These are phyloP conservation scores for Calonectria hongkongensis DNA, from an alignment of 2,329 filamentous ascomycete genomes.

Conservation along the genomic window DNA sequence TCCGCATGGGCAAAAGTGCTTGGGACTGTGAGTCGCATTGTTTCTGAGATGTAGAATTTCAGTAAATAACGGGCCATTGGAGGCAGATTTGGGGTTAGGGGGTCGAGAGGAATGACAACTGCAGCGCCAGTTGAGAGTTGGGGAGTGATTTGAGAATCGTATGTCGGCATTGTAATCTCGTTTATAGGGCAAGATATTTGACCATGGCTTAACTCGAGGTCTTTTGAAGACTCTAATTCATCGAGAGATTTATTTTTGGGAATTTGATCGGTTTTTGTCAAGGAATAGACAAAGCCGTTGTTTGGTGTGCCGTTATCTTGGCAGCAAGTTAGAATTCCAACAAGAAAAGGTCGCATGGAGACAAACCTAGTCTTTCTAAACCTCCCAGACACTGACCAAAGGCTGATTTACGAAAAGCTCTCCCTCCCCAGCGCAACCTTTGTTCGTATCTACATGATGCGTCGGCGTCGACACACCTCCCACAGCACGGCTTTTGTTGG, in stretches of 20 bases:
- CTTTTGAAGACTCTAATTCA: no score
- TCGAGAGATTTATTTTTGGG: no score
- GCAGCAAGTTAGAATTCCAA: not conserved
- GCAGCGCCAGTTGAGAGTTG: not conserved
- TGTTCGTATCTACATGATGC: constrained; percentile 41
- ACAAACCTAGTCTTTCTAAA: constrained; percentile 32
- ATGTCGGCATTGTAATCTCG: no score
- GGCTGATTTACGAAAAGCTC: constrained; percentile 41
- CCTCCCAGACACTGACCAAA: constrained; percentile 40
- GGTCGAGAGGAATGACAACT: not conserved
- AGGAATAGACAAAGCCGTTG: constrained; percentile 39
- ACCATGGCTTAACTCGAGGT: no score
- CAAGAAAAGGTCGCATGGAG: no score
- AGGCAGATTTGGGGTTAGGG: constrained; percentile 3
- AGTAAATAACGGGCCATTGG: constrained; percentile 42
- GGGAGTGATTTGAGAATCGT: not conserved
- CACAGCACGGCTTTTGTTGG: constrained; percentile 44
- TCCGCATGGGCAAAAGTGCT: constrained; percentile 40
- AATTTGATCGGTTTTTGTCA: not conserved
- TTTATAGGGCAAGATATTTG: not conserved
- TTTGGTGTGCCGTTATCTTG: constrained; percentile 20
- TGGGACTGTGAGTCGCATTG: constrained; percentile 45
- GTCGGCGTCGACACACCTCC: constrained; percentile 36
- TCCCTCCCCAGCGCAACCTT: constrained; percentile 43
- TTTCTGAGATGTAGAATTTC: constrained; percentile 45